Conservation (phyloP, 208 protist species). For the Leishmania tarentolae region DNA sequence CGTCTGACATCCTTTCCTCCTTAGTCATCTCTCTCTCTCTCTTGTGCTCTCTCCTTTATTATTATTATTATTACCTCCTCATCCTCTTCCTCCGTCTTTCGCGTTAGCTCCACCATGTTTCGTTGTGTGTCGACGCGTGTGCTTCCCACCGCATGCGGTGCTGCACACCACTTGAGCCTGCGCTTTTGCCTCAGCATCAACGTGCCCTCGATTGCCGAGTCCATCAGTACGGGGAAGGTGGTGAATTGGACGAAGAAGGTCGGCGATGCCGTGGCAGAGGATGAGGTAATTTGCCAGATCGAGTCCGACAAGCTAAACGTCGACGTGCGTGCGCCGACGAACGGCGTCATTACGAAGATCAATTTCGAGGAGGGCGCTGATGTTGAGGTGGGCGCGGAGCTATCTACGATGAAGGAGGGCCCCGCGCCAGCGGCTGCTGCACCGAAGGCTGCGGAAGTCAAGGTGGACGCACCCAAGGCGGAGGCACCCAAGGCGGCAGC, state of each 20-base stretch:
- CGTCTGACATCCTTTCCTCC: not conserved
- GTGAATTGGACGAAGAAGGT: slow-evolving; percentile 95
- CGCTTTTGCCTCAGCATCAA: slow-evolving; percentile 92
- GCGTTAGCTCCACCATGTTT: slow-evolving; percentile 49
- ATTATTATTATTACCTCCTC: slow-evolving; percentile 19
- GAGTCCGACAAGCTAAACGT: slow-evolving; percentile 99
- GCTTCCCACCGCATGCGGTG: slow-evolving; percentile 29
- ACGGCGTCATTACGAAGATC: slow-evolving; percentile 93
- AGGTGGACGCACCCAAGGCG: slow-evolving; percentile 37
- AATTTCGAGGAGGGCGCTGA: slow-evolving; percentile 88
- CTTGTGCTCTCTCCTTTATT: slow-evolving; percentile 18
- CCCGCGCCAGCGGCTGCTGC: slow-evolving; percentile 25
- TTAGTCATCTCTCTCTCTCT: slow-evolving; percentile 9
- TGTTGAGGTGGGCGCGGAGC: slow-evolving; percentile 89
- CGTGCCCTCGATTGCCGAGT: slow-evolving; percentile 97
- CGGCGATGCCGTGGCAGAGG: slow-evolving; percentile 95
- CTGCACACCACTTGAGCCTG: slow-evolving; percentile 45
- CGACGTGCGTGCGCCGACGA: slow-evolving; percentile 93
- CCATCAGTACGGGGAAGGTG: slow-evolving; percentile 97
- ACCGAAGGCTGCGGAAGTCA: slow-evolving; percentile 14
- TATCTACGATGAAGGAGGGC: slow-evolving; percentile 91
- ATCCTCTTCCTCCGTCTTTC: not conserved
- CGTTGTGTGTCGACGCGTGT: slow-evolving; percentile 53
- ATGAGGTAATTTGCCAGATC: slow-evolving; percentile 97
- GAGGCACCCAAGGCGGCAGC: slow-evolving; percentile 10